A percentile compares a stretch with the other conserved stretches of the same genome.
These are phyloP conservation scores for Ceratocystis smalleyi DNA, from an alignment of 2,329 filamentous ascomycete genomes.

Conservation along the genomic window DNA sequence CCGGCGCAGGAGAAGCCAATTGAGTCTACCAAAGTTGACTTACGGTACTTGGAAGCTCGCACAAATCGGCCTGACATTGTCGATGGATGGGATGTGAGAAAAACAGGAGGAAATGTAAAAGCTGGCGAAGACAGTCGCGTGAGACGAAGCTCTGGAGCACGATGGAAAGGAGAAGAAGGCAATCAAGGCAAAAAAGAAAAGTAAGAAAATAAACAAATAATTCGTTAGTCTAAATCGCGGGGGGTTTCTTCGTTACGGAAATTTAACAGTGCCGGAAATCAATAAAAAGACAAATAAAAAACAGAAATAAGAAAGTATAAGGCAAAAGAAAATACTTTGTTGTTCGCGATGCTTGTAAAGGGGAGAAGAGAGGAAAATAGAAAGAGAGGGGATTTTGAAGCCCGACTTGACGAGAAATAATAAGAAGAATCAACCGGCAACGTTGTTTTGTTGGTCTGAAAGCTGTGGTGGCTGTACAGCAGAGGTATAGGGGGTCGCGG, in stretches of 20 bases:
- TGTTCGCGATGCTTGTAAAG: slow-evolving; percentile 1
- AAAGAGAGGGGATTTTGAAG: too few relatives aligned
- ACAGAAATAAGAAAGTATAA: not conserved
- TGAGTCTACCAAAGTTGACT: slow-evolving; percentile 22
- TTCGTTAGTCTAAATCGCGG: not conserved
- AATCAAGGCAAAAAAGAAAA: not conserved
- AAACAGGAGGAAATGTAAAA: not conserved
- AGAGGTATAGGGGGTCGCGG: too few relatives aligned
- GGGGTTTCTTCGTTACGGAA: not conserved
- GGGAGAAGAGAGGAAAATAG: not conserved
- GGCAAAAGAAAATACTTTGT: not conserved
- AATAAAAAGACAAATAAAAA: not conserved
- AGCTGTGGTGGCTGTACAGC: too few relatives aligned
- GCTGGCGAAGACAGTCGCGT: not conserved
- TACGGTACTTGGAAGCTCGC: slow-evolving; percentile 54
- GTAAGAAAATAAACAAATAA: not conserved
- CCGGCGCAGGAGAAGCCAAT: not conserved
- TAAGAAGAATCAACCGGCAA: too few relatives aligned
- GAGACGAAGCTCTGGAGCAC: not conserved
- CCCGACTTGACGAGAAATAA: too few relatives aligned
- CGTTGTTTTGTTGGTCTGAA: too few relatives aligned
- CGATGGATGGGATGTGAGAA: slow-evolving; percentile 18
- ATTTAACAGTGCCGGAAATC: not conserved
- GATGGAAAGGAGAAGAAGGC: not conserved
- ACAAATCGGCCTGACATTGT: slow-evolving; percentile 50